Evolutionary conservation across 176 grass and related monocot species (phyloP).

Genomic region (Aechmea fasciata): DNA sequence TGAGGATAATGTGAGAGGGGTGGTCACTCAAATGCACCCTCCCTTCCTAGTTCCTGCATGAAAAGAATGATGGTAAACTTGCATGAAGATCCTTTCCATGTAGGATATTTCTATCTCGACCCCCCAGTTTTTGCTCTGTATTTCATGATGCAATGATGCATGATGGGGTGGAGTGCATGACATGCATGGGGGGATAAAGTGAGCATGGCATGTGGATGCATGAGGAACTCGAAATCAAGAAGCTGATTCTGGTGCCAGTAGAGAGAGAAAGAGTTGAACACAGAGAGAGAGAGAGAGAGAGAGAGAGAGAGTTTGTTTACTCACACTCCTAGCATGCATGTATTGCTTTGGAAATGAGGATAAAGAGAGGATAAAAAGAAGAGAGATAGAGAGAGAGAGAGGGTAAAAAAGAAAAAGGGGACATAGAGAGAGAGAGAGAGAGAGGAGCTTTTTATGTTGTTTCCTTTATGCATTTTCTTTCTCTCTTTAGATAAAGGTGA

Average conservation of each 20-base stretch:
- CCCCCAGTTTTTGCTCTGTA: too few relatives aligned
- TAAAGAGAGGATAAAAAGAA: background rate
- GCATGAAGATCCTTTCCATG: too few relatives aligned
- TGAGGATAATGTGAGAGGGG: background rate
- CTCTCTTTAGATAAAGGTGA: background rate
- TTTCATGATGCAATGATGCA: background rate
- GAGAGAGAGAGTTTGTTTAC: background rate
- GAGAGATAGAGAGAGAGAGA: background rate
- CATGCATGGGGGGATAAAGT: background rate
- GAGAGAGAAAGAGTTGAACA: background rate
- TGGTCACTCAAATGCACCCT: background rate
- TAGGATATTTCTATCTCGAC: too few relatives aligned
- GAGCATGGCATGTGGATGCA: background rate
- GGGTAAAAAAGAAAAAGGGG: background rate
- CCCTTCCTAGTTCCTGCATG: background rate
- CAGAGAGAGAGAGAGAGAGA: background rate
- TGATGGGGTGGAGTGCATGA: background rate
- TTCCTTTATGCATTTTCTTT: background rate
- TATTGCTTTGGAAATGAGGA: background rate
- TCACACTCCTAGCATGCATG: background rate
- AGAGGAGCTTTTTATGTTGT: background rate
- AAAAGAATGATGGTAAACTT: background rate
- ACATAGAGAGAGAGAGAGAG: background rate
- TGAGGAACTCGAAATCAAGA: slow-evolving; percentile 1
- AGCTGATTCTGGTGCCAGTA: background rate